Evolutionary conservation across 495 filamentous ascomycete genomes (phyloP).

Genomic region (Hypoxylon fragiforme): DNA sequence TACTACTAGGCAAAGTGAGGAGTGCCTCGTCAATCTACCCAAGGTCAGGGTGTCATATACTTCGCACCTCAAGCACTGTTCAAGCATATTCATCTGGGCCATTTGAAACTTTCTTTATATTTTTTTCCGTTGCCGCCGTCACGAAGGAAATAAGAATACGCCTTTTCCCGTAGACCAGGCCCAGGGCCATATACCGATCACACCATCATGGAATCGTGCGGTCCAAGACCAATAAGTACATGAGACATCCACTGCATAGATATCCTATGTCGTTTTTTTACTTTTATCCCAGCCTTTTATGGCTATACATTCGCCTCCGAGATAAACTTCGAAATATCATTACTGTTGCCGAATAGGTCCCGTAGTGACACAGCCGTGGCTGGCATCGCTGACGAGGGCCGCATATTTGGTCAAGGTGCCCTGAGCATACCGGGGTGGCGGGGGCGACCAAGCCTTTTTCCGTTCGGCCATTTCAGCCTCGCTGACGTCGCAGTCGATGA

Average conservation of each 20-base stretch:
- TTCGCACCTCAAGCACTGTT: no score
- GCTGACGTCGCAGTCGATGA: slow-evolving; percentile 62
- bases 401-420: slow-evolving; percentile 82
- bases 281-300: not conserved
- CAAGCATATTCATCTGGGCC: no score
- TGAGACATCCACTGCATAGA: no score
- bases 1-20: no score
- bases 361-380: slow-evolving; percentile 81
- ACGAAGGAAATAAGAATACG: not conserved
- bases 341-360: slow-evolving; percentile 24
- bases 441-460: slow-evolving; percentile 66
- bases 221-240: slow-evolving; percentile 18
- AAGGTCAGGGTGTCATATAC: no score
- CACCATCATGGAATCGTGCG: not conserved
- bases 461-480: slow-evolving; percentile 67
- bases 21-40: no score
- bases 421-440: slow-evolving; percentile 65
- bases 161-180: slow-evolving; percentile 2
- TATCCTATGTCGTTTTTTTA: not conserved
- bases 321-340: not conserved
- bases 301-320: not conserved
- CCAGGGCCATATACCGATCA: slow-evolving; percentile 5
- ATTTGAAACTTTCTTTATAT: slow-evolving; percentile 18
- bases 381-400: slow-evolving; percentile 69
- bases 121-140: slow-evolving; percentile 3